phyloP scores from a whole-genome alignment of 805 yeast species.

The Cyberlindnera suaveolens region DNA sequence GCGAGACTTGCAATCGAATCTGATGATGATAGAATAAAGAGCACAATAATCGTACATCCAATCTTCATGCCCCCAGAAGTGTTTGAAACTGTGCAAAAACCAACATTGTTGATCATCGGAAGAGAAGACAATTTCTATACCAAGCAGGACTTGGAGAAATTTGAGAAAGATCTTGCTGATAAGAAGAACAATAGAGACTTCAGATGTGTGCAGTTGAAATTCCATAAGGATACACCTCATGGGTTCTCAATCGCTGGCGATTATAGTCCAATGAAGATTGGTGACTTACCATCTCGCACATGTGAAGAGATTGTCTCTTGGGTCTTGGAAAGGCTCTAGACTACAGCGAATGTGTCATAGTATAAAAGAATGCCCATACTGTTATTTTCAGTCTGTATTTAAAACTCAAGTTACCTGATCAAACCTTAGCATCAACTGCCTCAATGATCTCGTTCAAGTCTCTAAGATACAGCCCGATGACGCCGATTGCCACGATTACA shows the following conservation, averaged over 20 bases:
- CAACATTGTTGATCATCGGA: conserved; percentile 16
- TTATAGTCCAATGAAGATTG: conserved; percentile 26
- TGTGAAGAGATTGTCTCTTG: conserved; percentile 16
- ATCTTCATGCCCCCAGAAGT: conserved; percentile 17
- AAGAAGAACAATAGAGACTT: conserved; percentile 8
- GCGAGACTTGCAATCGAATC: conserved; percentile 17
- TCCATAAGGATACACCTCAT: conserved; percentile 28
- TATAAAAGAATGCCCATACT: background rate
- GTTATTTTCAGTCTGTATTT: background rate
- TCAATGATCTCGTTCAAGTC: conserved; percentile 25
- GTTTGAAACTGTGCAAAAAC: conserved; percentile 3
- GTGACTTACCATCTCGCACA: conserved; percentile 24
- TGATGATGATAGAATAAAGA: conserved; percentile 11
- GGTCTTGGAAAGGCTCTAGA: conserved; percentile 15
- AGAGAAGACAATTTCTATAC: conserved; percentile 15
- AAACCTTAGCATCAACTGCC: conserved; percentile 15
- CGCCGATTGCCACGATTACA: conserved; percentile 33
- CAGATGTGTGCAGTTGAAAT: conserved; percentile 15
- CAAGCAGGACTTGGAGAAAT: conserved; percentile 7
- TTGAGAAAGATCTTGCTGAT: conserved; percentile 6
- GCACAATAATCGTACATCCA: conserved; percentile 20
- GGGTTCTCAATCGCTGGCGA: conserved; percentile 37
- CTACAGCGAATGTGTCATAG: background rate
- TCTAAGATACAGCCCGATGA: conserved; percentile 30
- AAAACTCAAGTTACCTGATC: background rate